Evolutionary conservation across 225 moss, liverwort and hornwort genomes (phyloP).

Genomic region (Physcomitrellopsis africana): DNA sequence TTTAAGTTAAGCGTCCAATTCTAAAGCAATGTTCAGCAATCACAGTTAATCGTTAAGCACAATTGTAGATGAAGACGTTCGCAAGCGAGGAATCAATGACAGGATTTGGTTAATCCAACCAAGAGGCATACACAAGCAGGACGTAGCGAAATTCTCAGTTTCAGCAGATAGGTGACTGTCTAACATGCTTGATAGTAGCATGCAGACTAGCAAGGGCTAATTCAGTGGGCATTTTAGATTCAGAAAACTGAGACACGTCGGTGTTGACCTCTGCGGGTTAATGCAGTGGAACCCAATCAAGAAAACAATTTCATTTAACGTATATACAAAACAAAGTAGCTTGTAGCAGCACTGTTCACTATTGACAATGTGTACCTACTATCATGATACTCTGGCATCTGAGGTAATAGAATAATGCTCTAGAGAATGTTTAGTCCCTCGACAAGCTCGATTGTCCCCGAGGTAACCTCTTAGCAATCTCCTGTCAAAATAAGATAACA

Average conservation of each 20-base stretch:
- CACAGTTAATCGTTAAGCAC: no score
- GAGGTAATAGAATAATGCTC: conserved; percentile 29
- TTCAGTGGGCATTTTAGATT: no score
- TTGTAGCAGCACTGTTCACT: conserved; percentile 36
- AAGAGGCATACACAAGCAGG: no score
- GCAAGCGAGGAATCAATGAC: no score
- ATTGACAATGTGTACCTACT: conserved; percentile 47
- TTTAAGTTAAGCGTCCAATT: no score
- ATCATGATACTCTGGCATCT: conserved; percentile 52
- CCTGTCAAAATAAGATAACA: conserved; percentile 61
- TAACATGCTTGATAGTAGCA: no score
- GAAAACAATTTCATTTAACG: conserved; percentile 19
- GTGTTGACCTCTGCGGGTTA: conserved; percentile 11
- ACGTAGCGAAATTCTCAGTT: no score
- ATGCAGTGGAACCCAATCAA: conserved; percentile 35
- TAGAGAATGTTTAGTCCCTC: conserved; percentile 53
- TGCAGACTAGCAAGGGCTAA: no score
- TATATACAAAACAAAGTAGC: conserved; percentile 43
- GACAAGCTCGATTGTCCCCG: conserved; percentile 73
- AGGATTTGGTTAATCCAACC: no score
- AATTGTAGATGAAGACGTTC: no score
- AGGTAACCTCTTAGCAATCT: conserved; percentile 95
- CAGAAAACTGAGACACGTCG: neutral
- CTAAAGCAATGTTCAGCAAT: no score
- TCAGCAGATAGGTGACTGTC: no score